Percentiles rank a stretch among this genome's conserved stretches.
Conservation (phyloP, 345 rosid genomes). For the Cardamine resedifolia region DNA sequence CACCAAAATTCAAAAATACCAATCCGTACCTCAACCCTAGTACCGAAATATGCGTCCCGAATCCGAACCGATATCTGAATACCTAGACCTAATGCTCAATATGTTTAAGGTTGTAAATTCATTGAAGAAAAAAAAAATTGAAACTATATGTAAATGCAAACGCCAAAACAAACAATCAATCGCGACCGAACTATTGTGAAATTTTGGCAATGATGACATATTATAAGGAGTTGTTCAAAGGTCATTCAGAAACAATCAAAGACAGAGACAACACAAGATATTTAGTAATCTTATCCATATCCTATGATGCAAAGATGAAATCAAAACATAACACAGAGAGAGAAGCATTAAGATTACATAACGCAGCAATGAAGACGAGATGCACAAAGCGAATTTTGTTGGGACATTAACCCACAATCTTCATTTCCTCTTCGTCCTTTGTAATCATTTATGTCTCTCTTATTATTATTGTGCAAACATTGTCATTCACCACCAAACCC, state of each 20-base stretch:
- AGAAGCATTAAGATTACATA: slow-evolving; percentile 9
- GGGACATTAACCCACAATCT: slow-evolving; percentile 6
- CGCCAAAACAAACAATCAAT: neutral
- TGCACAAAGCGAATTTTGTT: slow-evolving; percentile 5
- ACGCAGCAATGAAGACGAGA: slow-evolving; percentile 18
- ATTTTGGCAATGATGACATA: neutral
- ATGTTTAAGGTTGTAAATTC: too few species aligned
- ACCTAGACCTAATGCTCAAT: too few species aligned
- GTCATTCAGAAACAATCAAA: neutral
- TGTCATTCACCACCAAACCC: slow-evolving; percentile 29
- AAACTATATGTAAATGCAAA: neutral
- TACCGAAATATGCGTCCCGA: too few species aligned
- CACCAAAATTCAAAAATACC: too few species aligned
- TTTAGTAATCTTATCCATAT: slow-evolving; percentile 9
- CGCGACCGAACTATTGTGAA: neutral
- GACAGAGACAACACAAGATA: neutral
- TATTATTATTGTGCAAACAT: slow-evolving; percentile 31
- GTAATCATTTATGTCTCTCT: slow-evolving; percentile 9
- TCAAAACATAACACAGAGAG: neutral
- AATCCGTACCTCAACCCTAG: too few species aligned
- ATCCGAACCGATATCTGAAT: too few species aligned
- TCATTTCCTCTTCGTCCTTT: slow-evolving; percentile 4
- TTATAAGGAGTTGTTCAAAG: neutral
- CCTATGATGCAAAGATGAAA: neutral
- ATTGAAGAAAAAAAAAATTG: neutral